These are phyloP conservation scores for Torulaspora microellipsoides DNA, from an alignment of 805 yeast genomes.

Conservation along the genomic window DNA sequence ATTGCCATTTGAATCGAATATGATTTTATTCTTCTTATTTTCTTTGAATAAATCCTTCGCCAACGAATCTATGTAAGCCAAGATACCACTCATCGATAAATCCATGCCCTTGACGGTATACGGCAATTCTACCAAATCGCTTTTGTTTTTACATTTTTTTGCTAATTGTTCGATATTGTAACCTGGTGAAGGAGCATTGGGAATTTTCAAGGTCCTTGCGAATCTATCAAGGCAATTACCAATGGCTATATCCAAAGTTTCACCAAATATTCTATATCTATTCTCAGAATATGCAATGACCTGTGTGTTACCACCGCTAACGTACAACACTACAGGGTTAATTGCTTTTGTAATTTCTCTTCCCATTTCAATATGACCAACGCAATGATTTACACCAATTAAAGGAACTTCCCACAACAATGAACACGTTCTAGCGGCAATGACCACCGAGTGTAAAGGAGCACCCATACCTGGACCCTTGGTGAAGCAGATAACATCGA, in stretches of 20 bases:
- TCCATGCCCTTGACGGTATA: constrained; percentile 99
- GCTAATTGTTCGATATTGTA: constrained; percentile 96
- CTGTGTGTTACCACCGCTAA: constrained; percentile 98
- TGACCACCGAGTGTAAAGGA: constrained; percentile 86
- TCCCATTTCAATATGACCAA: constrained; percentile 99
- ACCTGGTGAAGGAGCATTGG: constrained; percentile 96
- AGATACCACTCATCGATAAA: constrained; percentile 89
- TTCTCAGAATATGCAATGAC: constrained; percentile 95
- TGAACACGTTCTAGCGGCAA: constrained; percentile 84
- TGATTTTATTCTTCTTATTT: constrained; percentile 38
- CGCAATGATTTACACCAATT: constrained; percentile 94
- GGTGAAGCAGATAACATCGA: constrained; percentile 86
- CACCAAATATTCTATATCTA: constrained; percentile 97
- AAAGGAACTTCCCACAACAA: constrained; percentile 79
- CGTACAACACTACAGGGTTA: constrained; percentile 96
- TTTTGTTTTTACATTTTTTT: constrained; percentile 49
- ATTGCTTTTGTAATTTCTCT: constrained; percentile 95
- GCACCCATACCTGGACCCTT: constrained; percentile 99
- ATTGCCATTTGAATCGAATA: constrained; percentile 37
- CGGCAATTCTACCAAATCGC: constrained; percentile 64
- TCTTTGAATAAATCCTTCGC: constrained; percentile 63
- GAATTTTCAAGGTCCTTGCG: constrained; percentile 83
- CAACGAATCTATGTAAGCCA: constrained; percentile 75
- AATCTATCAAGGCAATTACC: constrained; percentile 96
- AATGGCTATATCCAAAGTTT: constrained; percentile 93